phyloP scores from a whole-genome alignment of 768 basidiomycete genomes.

The Boletellus ananiceps region DNA sequence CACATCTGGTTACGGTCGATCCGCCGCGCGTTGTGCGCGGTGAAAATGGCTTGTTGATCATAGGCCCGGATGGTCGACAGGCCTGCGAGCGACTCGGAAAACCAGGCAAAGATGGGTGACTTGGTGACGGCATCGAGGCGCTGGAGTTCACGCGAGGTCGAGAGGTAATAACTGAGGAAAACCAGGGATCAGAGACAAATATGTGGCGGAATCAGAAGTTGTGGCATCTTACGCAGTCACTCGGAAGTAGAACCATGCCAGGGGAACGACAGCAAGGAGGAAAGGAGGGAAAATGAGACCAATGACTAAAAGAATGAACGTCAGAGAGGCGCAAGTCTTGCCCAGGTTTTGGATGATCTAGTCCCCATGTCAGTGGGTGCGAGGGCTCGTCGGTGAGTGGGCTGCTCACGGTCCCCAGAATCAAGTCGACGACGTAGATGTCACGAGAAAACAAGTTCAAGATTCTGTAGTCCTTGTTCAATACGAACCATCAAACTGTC shows the following conservation, averaged over 20 bases:
- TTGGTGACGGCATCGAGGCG: constrained; percentile 85
- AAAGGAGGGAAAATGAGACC: constrained; percentile 79
- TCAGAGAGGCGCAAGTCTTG: constrained; percentile 55
- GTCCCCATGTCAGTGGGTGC: no score
- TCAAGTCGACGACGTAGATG: neutral
- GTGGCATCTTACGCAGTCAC: constrained; percentile 65
- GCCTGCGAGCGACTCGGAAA: constrained; percentile 72
- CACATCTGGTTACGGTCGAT: constrained; percentile 86
- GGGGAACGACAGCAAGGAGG: constrained; percentile 67
- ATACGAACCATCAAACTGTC: neutral
- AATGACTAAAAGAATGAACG: constrained; percentile 68
- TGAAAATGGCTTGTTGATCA: constrained; percentile 63
- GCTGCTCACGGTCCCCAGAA: neutral
- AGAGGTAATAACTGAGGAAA: constrained; percentile 68
- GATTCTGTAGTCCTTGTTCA: constrained; percentile 43
- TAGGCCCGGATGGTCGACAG: constrained; percentile 83
- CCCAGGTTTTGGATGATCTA: constrained; percentile 63
- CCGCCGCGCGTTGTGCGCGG: constrained; percentile 61
- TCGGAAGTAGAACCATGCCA: constrained; percentile 72
- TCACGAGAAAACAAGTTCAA: constrained; percentile 30
- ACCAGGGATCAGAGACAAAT: neutral
- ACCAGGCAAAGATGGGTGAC: constrained; percentile 89
- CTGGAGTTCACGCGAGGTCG: constrained; percentile 83
- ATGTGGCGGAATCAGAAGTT: no score
- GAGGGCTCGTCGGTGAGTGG: neutral